Base-by-base conservation (phyloP, 2,329 filamentous ascomycete species). In the Aureobasidium sp. region DNA sequence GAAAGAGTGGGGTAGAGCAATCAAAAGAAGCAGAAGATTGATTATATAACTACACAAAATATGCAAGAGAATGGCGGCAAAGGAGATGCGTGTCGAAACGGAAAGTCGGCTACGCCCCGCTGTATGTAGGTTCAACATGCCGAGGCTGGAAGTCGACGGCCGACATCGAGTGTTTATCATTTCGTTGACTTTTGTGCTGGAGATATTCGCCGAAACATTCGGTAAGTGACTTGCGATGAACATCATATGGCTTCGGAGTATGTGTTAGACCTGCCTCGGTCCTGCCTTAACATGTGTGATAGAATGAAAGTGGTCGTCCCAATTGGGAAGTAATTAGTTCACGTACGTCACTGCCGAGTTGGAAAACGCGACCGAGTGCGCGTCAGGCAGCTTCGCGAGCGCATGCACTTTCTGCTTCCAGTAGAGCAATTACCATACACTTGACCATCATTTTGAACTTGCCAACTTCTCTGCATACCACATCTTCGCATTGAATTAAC, bases 101-200 rank as follows among this genome's bases (percentile, higher is more conserved):
- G 57, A 60, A 60, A 51, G 57, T 50, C 57, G 57, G 57, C 57
- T 47, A 50, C 29, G 13, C 57, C 37, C 47, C 57, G 34, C 57
- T 60, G 45, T 44, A 37, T 36, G 36, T 21, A 27, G 44, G 21
- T 7, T 59, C 10, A 29, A 59, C 25, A 50, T 50, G 57, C 57
- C 57, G 57, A 59, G 57, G 57, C 45, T 50, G 57, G 57, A 49
- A 59, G 57, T 50, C 36, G 57, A 59, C 27, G 45, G 27, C 57
- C 57, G 57, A 59, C 36, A 41, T 41, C 21, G 27, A 30, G 25
- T n/a, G 34, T 42, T n/a, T 34, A 42, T 37, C n/a, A 11, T 27
- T 36, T 3, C 14, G 3, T 16, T 5, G 36, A 14, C 5, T 16
- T 36, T 45, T 34, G 10, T 3, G 36, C 10, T 27, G 11, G 7